phyloP scores from a whole-genome alignment of 2,329 filamentous ascomycete species.

The Pseudogymnoascus sp. region DNA sequence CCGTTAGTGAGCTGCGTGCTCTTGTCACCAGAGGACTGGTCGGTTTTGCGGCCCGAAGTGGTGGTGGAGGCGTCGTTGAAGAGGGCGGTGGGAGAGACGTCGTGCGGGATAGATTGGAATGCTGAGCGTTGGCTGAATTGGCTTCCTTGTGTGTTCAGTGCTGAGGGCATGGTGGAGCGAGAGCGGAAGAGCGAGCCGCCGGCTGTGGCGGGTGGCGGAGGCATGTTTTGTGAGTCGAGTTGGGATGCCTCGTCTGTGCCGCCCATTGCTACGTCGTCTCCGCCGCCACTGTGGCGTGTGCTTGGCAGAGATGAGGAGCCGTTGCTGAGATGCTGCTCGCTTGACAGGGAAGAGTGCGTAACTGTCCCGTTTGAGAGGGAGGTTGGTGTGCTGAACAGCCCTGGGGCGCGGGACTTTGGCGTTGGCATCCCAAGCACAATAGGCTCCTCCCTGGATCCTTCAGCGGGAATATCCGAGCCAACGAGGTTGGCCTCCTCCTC shows the following conservation, averaged over 20 bases:
- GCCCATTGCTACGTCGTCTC: conserved; percentile 54
- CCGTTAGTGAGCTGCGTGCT: conserved; percentile 70
- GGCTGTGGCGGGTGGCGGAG: conserved; percentile 30
- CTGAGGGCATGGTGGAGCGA: conserved; percentile 15
- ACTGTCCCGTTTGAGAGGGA: conserved; percentile 53
- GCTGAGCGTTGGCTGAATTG: conserved; percentile 42
- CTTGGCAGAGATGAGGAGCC: conserved; percentile 41
- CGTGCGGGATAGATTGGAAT: conserved; percentile 48
- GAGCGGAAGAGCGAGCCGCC: not conserved
- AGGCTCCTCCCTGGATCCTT: not conserved
- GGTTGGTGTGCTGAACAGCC: conserved; percentile 35
- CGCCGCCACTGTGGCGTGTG: conserved; percentile 13
- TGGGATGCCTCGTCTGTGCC: conserved; percentile 36
- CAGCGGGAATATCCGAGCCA: not conserved
- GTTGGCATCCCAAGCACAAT: conserved; percentile 57
- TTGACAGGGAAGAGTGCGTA: conserved; percentile 22
- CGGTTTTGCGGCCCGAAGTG: conserved; percentile 71
- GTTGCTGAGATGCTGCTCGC: conserved; percentile 39
- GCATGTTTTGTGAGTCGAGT: conserved; percentile 7
- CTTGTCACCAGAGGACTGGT: conserved; percentile 58
- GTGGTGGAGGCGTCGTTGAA: conserved; percentile 88
- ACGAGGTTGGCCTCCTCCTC: conserved; percentile 16
- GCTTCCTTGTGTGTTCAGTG: conserved; percentile 50
- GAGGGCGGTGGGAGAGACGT: conserved; percentile 49
- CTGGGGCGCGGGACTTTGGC: conserved; percentile 36